Percentiles rank a stretch among this genome's conserved stretches.
Conservation (phyloP, 2,329 filamentous ascomycete genomes). For the Mycosphaerella arachidis region DNA sequence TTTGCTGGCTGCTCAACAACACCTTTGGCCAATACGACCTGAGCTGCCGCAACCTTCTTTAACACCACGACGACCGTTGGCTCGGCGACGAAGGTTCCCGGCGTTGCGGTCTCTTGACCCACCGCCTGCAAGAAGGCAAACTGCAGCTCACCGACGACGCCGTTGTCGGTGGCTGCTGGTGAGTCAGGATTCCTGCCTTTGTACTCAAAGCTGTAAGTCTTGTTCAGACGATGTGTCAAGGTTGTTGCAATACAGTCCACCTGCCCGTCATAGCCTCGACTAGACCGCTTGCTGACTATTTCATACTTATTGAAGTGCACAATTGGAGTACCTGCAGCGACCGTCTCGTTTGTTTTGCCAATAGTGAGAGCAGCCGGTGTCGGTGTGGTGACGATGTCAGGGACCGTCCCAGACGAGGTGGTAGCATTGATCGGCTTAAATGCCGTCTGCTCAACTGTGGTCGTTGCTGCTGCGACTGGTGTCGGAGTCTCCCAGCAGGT, state of each 20-base stretch:
- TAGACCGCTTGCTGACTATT: slow-evolving; percentile 33
- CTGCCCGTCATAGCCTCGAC: slow-evolving; percentile 27
- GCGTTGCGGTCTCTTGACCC: slow-evolving; percentile 15
- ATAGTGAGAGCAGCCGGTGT: slow-evolving; percentile 28
- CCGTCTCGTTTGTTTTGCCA: slow-evolving; percentile 17
- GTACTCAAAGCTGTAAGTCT: slow-evolving; percentile 37
- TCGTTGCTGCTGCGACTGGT: slow-evolving; percentile 30
- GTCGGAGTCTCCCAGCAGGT: slow-evolving; percentile 26
- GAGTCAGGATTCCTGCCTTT: slow-evolving; percentile 32
- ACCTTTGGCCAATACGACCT: slow-evolving; percentile 14
- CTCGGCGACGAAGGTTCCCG: slow-evolving; percentile 37
- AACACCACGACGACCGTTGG: slow-evolving; percentile 43
- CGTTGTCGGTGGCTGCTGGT: slow-evolving; percentile 11
- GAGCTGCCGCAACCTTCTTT: slow-evolving; percentile 34
- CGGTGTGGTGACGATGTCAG: slow-evolving; percentile 27
- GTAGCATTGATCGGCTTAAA: slow-evolving; percentile 26
- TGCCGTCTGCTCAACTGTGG: slow-evolving; percentile 29
- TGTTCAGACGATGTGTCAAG: slow-evolving; percentile 32
- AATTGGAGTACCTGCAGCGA: slow-evolving; percentile 36
- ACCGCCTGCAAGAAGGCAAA: slow-evolving; percentile 33
- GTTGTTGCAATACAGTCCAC: slow-evolving; percentile 32
- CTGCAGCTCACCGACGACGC: slow-evolving; percentile 34
- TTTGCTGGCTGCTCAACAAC: slow-evolving; percentile 7
- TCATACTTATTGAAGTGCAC: slow-evolving; percentile 43
- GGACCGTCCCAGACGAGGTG: slow-evolving; percentile 27